phyloP scores from a whole-genome alignment of 1,284 basidiomycete species.

The Peniophora sp. region DNA sequence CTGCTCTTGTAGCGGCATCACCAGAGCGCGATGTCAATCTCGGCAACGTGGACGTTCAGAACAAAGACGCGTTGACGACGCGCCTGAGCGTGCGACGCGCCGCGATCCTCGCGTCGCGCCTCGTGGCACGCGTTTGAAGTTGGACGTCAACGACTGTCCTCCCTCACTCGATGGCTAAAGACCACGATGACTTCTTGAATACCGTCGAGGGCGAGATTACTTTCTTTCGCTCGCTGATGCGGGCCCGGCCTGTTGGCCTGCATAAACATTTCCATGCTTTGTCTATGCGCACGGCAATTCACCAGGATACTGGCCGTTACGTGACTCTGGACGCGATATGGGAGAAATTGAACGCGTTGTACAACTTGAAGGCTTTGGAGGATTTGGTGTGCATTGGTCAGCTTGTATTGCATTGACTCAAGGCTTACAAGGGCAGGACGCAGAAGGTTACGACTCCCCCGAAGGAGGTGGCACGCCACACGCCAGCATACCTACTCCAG shows the following conservation, averaged over 20 bases:
- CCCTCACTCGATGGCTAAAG: too few species aligned
- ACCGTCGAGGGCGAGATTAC: constrained; percentile 73
- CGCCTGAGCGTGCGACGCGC: too few species aligned
- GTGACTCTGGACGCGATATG: constrained; percentile 63
- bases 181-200: constrained; percentile 27
- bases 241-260: constrained; percentile 68
- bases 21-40: too few species aligned
- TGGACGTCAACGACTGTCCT: too few species aligned
- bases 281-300: constrained; percentile 62
- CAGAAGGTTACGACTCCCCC: constrained; percentile 50
- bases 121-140: too few species aligned
- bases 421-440: too few species aligned
- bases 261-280: constrained; percentile 76
- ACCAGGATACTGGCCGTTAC: constrained; percentile 57
- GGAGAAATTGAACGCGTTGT: constrained; percentile 64
- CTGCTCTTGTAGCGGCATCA: too few species aligned
- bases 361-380: constrained; percentile 74
- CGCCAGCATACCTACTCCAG: constrained; percentile 48
- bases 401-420: too few species aligned
- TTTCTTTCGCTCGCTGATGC: constrained; percentile 73
- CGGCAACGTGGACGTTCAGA: too few species aligned
- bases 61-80: too few species aligned
- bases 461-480: constrained; percentile 39
- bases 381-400: constrained; percentile 37
- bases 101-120: too few species aligned